phyloP scores from a whole-genome alignment of 495 filamentous ascomycete genomes.

The Extremus antarcticus region DNA sequence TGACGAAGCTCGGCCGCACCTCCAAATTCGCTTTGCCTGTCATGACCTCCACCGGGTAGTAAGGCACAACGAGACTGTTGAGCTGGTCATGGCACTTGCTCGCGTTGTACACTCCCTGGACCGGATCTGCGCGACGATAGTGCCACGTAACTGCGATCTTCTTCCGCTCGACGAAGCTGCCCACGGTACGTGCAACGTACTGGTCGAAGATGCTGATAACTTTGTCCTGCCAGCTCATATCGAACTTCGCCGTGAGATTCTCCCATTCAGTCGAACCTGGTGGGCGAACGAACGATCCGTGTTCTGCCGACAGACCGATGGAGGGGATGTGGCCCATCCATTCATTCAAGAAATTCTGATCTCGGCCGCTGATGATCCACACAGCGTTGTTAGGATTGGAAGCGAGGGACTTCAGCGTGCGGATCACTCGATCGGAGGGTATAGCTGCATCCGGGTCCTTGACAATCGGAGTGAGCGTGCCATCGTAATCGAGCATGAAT shows the following conservation, averaged over 20 bases:
- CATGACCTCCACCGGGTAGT: conserved; percentile 89
- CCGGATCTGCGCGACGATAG: conserved; percentile 79
- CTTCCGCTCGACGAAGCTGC: conserved; percentile 86
- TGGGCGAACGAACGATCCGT: conserved; percentile 83
- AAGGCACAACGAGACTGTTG: conserved; percentile 57
- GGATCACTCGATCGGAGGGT: conserved; percentile 69
- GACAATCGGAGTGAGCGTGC: conserved; percentile 93
- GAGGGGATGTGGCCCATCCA: conserved; percentile 77
- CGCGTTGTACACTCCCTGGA: conserved; percentile 64
- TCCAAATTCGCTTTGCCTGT: conserved; percentile 90
- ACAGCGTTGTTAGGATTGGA: conserved; percentile 71
- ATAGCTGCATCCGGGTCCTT: conserved; percentile 77
- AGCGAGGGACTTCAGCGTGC: conserved; percentile 66
- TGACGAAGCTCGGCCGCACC: conserved; percentile 89
- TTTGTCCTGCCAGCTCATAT: conserved; percentile 83
- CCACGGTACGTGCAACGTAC: conserved; percentile 75
- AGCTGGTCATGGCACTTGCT: conserved; percentile 59
- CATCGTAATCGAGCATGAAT: conserved; percentile 98
- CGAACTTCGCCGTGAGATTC: conserved; percentile 66
- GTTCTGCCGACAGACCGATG: conserved; percentile 85
- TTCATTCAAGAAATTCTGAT: conserved; percentile 76
- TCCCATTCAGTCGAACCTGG: conserved; percentile 67
- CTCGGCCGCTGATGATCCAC: conserved; percentile 96
- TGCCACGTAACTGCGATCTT: conserved; percentile 92
- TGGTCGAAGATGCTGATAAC: conserved; percentile 71